Evolutionary conservation across 139 green algal species (phyloP), one percentile per base, ranked within the genome.

Genomic region (Chlorella sp.): DNA sequence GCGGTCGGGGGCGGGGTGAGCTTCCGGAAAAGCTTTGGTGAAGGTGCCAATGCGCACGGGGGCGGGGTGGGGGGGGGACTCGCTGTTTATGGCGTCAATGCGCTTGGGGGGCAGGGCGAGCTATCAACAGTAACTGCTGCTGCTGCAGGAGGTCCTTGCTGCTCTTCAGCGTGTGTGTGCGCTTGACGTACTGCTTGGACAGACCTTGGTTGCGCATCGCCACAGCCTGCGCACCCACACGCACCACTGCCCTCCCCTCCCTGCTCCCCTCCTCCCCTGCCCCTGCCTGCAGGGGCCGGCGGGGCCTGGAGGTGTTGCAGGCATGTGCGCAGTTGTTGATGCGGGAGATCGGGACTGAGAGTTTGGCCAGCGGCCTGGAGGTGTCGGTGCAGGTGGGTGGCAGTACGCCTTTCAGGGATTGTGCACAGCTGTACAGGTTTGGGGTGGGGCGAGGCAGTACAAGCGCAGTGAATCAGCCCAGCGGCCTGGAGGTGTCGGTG

Each of bases 401-500:
- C 40, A 26, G 9, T 64, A 22, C 26, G 81, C 21, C n/a, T 22
- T 48, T 3, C 57, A 53, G 81, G 81, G 32, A 18, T 32, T 34
- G 76, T 68, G 60, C n/a, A n/a, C n/a, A n/a, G n/a, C n/a, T n/a
- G n/a, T n/a, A n/a, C n/a, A n/a, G n/a, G n/a, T n/a, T n/a, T n/a
- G 48, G 48, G 48, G 48, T 57, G 48, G 48, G 48, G 48, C 48
- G 9, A 57, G 48, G 7, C 48, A 16, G 48, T 57, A 9, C 48
- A 57, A 9, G 48, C n/a, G n/a, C n/a, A n/a, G n/a, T n/a, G n/a
- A n/a, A n/a, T n/a, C n/a, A n/a, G n/a, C n/a, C 93, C 30, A 82
- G 90, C 0, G 96, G 95, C 22, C 92, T 97, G 89, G 91, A 97
- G 66, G 92, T 98, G 15, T 53, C 82, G 16, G 89, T 97, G 22